Evolutionary conservation across 192 early-diverging fungal species (phyloP).

Genomic region (Pilaira anomala): DNA sequence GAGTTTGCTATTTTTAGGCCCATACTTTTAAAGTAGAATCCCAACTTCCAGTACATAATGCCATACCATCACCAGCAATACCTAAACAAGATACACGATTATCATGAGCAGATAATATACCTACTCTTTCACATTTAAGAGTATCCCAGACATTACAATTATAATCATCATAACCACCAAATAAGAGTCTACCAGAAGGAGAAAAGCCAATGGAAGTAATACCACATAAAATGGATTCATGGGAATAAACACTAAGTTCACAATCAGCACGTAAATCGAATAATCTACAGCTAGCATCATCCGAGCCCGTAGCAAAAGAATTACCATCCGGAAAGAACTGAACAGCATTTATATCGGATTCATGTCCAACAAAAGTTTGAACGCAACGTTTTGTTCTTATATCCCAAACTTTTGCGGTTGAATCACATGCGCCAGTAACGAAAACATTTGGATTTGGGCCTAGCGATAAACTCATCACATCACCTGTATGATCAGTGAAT

Average conservation of each 20-base stretch:
- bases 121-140: conserved; percentile 91
- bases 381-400: conserved; percentile 96
- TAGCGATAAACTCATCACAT: conserved; percentile 96
- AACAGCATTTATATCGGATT: conserved; percentile 98
- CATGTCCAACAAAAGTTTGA: conserved; percentile 97
- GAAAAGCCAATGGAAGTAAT: conserved; percentile 98
- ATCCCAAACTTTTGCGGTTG: conserved; percentile 99
- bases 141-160: conserved; percentile 99
- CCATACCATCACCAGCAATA: conserved; percentile 96
- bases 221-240: conserved; percentile 97
- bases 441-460: conserved; percentile 94
- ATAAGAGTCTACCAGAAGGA: conserved; percentile 90
- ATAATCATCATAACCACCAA: conserved; percentile 99
- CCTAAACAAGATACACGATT: conserved; percentile 97
- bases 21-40: conserved; percentile 94
- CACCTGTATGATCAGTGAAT: conserved; percentile 97
- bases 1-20: conserved; percentile 2
- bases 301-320: conserved; percentile 97
- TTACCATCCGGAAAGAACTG: conserved; percentile 99
- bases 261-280: conserved; percentile 98
- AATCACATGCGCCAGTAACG: conserved; percentile 97
- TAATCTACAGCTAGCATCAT: conserved; percentile 97
- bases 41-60: conserved; percentile 98
- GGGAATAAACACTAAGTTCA: conserved; percentile 97
- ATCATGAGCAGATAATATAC: conserved; percentile 90